These are phyloP conservation scores for Magnaporthiopsis rhizophila DNA, from an alignment of 2,329 filamentous ascomycete genomes.

Conservation along the genomic window DNA sequence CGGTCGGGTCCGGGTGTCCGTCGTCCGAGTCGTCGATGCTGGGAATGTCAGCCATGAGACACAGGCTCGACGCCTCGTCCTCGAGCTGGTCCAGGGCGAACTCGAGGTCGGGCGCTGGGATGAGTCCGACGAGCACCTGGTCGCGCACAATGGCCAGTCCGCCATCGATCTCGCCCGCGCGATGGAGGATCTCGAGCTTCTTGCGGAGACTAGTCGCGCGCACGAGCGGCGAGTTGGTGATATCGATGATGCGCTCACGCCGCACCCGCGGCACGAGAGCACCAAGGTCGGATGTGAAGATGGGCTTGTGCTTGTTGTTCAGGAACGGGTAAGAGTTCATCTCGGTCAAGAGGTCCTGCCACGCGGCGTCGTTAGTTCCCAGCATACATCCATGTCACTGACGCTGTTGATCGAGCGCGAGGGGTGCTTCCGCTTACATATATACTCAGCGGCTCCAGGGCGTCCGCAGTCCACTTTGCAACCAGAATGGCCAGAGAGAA, in stretches of 20 bases:
- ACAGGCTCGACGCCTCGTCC: slow-evolving; percentile 65
- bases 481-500: slow-evolving; percentile 89
- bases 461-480: slow-evolving; percentile 97
- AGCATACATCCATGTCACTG: slow-evolving; percentile 11
- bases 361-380: not conserved
- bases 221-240: slow-evolving; percentile 73
- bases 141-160: slow-evolving; percentile 80
- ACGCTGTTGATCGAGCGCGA: too few species aligned
- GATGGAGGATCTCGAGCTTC: slow-evolving; percentile 76
- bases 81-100: slow-evolving; percentile 80
- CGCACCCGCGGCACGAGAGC: slow-evolving; percentile 76
- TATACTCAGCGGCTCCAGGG: slow-evolving; percentile 87
- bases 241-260: slow-evolving; percentile 76
- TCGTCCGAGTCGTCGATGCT: slow-evolving; percentile 58
- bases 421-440: slow-evolving; percentile 49
- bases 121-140: slow-evolving; percentile 75
- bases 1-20: slow-evolving; percentile 53
- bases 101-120: slow-evolving; percentile 88
- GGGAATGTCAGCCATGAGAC: slow-evolving; percentile 69
- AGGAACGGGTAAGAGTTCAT: slow-evolving; percentile 98
- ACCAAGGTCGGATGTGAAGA: slow-evolving; percentile 80
- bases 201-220: slow-evolving; percentile 66
- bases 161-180: slow-evolving; percentile 83
- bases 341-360: slow-evolving; percentile 77
- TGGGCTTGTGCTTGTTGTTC: slow-evolving; percentile 89